Evolutionary conservation across 176 grass and related monocot genomes (phyloP).

Genomic region (Elymus sibiricus): DNA sequence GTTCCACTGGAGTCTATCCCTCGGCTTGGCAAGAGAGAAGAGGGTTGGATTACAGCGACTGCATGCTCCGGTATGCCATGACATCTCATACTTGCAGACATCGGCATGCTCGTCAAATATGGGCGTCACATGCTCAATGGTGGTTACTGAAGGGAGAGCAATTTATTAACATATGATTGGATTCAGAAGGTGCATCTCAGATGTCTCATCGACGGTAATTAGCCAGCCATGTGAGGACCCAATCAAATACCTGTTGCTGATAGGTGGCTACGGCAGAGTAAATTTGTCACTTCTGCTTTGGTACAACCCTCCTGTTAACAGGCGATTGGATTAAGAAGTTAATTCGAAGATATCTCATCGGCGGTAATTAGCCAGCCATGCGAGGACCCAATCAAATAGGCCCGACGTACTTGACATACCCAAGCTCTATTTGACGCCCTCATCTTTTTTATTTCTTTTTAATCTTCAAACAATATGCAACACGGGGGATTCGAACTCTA

Average conservation of each 20-base stretch:
- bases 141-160: background rate
- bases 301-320: no score
- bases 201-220: background rate
- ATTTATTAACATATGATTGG: background rate
- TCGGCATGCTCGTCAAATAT: background rate
- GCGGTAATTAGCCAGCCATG: no score
- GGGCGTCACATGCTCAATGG: background rate
- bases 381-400: no score
- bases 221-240: background rate
- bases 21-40: background rate
- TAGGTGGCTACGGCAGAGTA: background rate
- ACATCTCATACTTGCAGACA: background rate
- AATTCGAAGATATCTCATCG: no score
- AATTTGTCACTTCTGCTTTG: no score
- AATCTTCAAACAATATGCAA: no score
- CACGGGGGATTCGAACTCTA: no score
- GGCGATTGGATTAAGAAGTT: no score
- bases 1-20: background rate
- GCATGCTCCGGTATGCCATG: background rate
- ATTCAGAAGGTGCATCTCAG: background rate
- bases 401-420: no score
- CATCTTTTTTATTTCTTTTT: no score
- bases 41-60: background rate
- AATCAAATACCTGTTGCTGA: background rate
- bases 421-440: no score